Evolutionary conservation across 345 rosid genomes (phyloP).

Genomic region (Gynandropsis gynandra): DNA sequence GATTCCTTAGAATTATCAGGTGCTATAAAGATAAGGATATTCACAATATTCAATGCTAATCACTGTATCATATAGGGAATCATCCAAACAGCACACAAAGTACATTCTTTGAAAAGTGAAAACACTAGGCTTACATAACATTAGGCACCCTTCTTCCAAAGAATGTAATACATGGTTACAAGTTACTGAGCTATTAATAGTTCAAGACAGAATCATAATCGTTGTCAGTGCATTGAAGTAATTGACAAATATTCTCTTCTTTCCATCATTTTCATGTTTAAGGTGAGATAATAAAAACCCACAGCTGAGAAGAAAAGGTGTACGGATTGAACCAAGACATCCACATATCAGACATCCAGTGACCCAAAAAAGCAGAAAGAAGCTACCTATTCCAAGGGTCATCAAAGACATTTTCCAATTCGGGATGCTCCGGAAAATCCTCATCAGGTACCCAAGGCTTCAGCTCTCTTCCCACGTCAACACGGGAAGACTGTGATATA

Average conservation of each 20-base stretch:
- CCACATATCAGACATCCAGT: constrained; percentile 9
- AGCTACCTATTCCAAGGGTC: constrained; percentile 55
- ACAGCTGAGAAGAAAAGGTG: neutral
- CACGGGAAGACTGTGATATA: constrained; percentile 56
- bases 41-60: neutral
- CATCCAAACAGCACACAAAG: constrained; percentile 8
- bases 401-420: constrained; percentile 66
- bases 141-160: too few species aligned
- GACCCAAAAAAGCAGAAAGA: constrained; percentile 3
- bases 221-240: neutral
- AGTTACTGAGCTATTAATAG: constrained; percentile 13
- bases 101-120: constrained; percentile 1
- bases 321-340: constrained; percentile 6
- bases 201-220: constrained; percentile 14
- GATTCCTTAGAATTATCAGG: constrained; percentile 1
- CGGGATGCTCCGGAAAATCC: constrained; percentile 53
- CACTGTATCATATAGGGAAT: constrained; percentile 1
- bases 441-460: constrained; percentile 82
- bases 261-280: constrained; percentile 11
- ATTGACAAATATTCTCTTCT: neutral
- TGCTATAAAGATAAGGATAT: constrained; percentile 1
- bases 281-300: constrained; percentile 7
- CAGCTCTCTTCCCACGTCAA: constrained; percentile 65
- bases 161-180: too few species aligned
- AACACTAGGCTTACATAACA: neutral